phyloP scores from a whole-genome alignment of 2,329 filamentous ascomycete species.

The Monosporascus sp. region DNA sequence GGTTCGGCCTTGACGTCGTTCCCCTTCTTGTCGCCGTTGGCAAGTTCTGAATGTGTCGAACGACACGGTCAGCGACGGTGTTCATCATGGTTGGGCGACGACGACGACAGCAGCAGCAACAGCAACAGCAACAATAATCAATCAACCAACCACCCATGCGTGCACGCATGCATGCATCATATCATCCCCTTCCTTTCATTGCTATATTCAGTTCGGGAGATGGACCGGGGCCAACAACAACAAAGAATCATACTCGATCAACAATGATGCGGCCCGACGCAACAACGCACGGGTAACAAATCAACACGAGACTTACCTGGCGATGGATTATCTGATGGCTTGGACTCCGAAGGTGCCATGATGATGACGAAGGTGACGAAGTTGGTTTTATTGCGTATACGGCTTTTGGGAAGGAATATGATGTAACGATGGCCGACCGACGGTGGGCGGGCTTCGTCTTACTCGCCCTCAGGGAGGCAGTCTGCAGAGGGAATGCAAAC shows the following conservation, averaged over 20 bases:
- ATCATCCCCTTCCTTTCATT: neutral
- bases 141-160: too few relatives aligned
- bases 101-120: neutral
- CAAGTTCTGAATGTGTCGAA: conserved; percentile 28
- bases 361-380: conserved; percentile 32
- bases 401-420: conserved; percentile 25
- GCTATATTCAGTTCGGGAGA: neutral
- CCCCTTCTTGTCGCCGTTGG: conserved; percentile 40
- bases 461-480: conserved; percentile 20
- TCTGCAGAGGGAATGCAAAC: conserved; percentile 27
- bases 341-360: conserved; percentile 29
- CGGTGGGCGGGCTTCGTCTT: conserved; percentile 3
- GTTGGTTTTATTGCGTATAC: conserved; percentile 23
- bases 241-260: neutral
- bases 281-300: neutral
- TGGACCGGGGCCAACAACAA: neutral
- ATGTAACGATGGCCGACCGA: conserved; percentile 29
- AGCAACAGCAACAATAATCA: too few relatives aligned
- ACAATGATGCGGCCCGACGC: too few relatives aligned
- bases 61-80: conserved; percentile 18
- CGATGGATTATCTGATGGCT: conserved; percentile 27
- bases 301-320: conserved; percentile 24
- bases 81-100: conserved; percentile 1
- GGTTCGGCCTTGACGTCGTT: conserved; percentile 46
- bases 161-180: neutral